Evolutionary conservation across 2,329 filamentous ascomycete species (phyloP), one percentile per base, ranked within the genome.

Genomic region (Colletotrichum musicola): DNA sequence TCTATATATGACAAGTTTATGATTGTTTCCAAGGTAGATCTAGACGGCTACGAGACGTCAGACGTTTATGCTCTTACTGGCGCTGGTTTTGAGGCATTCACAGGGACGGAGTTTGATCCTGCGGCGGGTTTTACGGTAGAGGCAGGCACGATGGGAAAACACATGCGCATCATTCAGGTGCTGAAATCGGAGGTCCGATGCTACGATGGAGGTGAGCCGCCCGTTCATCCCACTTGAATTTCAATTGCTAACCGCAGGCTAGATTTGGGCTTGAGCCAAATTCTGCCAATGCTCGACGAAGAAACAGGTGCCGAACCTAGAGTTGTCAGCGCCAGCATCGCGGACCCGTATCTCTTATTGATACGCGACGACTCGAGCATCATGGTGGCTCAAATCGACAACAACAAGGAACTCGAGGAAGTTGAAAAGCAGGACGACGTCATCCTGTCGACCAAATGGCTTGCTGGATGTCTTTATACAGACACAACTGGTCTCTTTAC

Each of bases 251-350:
- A 57, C n/a, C 64, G 69, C 73, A 62, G 51, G n/a, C 14, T 75
- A 94, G 93, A 97, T 78, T 88, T 99, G 68, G 93, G 92, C 12
- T 86, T 99, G 61, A 91, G 91, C 53, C 95, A 98, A 75, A 98
- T 99, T 62, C 87, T 98, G 57, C 94, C 95, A 1, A 94, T 98
- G 87, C 88, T 93, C 70, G 96, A 98, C 74, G 96, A 97, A 74
- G 93, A 96, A 72, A 95, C 91, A 0, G 94, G 92, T 13, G 90
- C 88, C 20, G 93, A 97, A 74, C 91, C 93, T 4, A 87, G 91
- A 61, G 91, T 96, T 49, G 83, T 94, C 53, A 92, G 90, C 74
- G 92, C 93, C 44, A 97, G 93, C 76, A 95, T 98, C 74, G 89
- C 89, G 20, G 95, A 98, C 73, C 94, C 94, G 0, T 98, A 94